Conservation (phyloP, 306 rosid species). For the Cucurbita pepo region DNA sequence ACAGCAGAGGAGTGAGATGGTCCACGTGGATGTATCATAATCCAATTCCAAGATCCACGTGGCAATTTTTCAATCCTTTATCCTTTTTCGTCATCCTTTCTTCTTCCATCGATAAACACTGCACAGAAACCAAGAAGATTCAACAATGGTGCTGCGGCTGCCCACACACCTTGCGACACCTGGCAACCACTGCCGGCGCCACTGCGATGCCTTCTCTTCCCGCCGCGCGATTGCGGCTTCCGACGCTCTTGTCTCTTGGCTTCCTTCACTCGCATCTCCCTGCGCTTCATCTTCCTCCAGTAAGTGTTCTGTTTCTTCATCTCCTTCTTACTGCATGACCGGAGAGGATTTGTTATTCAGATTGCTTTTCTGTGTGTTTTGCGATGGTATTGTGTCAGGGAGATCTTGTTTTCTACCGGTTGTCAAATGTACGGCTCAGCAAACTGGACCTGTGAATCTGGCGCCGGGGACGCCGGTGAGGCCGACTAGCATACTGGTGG, state of each 20-base stretch:
- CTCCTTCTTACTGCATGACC: background rate
- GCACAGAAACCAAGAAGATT: constrained; percentile 1
- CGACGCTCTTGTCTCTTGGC: constrained; percentile 9
- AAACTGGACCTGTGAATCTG: constrained; percentile 32
- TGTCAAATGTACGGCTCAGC: constrained; percentile 25
- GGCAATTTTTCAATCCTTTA: constrained; percentile 20
- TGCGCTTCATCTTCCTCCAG: constrained; percentile 15
- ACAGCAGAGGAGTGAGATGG: background rate
- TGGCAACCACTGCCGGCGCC: constrained; percentile 8
- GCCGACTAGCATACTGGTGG: constrained; percentile 63
- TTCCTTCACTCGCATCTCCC: constrained; percentile 3
- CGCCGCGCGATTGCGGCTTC: constrained; percentile 25
- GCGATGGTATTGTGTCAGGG: constrained; percentile 11
- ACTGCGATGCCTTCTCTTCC: constrained; percentile 22
- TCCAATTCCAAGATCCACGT: constrained; percentile 29
- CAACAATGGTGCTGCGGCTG: constrained; percentile 42
- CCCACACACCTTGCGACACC: constrained; percentile 31
- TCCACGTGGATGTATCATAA: constrained; percentile 23
- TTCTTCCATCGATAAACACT: background rate
- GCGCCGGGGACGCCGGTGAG: constrained; percentile 67
- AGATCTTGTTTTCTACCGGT: constrained; percentile 3
- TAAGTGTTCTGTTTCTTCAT: background rate
- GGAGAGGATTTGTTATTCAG: background rate
- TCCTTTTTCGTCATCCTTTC: background rate
- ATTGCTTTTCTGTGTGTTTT: background rate